Evolutionary conservation across 768 basidiomycete species (phyloP).

Genomic region (Sutorius australiensis): DNA sequence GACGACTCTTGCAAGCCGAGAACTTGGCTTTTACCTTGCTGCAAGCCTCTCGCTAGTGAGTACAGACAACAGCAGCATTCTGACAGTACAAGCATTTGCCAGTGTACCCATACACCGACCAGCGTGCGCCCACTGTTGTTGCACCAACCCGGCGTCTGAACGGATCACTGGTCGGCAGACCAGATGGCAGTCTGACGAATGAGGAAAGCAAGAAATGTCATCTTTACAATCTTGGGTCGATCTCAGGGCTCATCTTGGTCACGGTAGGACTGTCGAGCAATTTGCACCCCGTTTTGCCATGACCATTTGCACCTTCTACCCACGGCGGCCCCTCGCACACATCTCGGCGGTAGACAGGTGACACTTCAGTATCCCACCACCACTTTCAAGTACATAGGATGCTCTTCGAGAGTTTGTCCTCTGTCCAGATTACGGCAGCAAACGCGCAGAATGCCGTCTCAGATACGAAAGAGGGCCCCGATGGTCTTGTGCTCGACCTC

Average conservation of each 20-base stretch:
- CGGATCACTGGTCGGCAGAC: neutral
- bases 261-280: neutral
- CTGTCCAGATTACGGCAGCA: neutral
- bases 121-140: neutral
- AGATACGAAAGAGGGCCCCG: neutral
- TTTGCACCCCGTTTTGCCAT: neutral
- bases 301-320: neutral
- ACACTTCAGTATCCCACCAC: neutral
- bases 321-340: neutral
- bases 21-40: too few relatives aligned
- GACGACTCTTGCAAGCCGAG: neutral
- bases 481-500: neutral
- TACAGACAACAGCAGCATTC: too few relatives aligned
- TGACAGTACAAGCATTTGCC: neutral
- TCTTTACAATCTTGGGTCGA: too few relatives aligned
- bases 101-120: too few relatives aligned
- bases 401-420: slow-evolving; percentile 2
- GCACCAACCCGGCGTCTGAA: neutral
- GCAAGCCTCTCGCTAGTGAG: too few relatives aligned
- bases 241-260: neutral
- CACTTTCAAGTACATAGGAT: slow-evolving; percentile 1
- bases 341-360: neutral
- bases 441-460: neutral
- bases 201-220: neutral
- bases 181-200: neutral